Percentiles rank a stretch among this genome's conserved stretches.
phyloP scores from a whole-genome alignment of 2,329 filamentous ascomycete genomes.

The Pseudogymnoascus sp. region DNA sequence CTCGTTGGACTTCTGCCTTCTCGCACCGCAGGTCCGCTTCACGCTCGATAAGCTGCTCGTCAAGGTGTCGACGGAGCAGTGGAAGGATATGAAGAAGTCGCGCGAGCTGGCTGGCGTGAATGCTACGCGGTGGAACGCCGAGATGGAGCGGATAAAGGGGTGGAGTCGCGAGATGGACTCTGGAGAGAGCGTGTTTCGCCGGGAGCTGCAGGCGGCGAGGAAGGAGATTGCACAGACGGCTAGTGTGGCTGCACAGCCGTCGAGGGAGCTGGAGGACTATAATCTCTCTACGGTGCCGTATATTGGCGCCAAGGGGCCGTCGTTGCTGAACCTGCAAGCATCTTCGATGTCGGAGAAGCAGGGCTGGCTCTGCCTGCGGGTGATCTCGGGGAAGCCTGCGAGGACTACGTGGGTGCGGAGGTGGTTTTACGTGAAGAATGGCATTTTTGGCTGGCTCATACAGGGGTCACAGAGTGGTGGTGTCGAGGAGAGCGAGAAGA shows the following conservation, averaged over 20 bases:
- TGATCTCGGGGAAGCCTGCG: slow-evolving; percentile 76
- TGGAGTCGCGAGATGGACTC: slow-evolving; percentile 94
- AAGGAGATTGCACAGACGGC: slow-evolving; percentile 75
- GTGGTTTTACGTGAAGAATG: slow-evolving; percentile 94
- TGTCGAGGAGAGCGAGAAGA: slow-evolving; percentile 92
- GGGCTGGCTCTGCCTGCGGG: slow-evolving; percentile 83
- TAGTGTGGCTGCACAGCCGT: slow-evolving; percentile 63
- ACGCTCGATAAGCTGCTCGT: slow-evolving; percentile 81
- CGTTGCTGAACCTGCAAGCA: slow-evolving; percentile 36
- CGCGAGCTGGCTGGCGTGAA: slow-evolving; percentile 53
- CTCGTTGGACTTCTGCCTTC: slow-evolving; percentile 85
- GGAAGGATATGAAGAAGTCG: slow-evolving; percentile 71
- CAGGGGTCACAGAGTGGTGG: slow-evolving; percentile 71
- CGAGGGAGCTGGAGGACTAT: slow-evolving; percentile 88
- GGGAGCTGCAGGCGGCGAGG: slow-evolving; percentile 69
- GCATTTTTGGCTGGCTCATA: slow-evolving; percentile 90
- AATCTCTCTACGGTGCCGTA: slow-evolving; percentile 83
- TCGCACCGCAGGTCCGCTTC: slow-evolving; percentile 76
- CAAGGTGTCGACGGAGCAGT: slow-evolving; percentile 74
- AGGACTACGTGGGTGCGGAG: slow-evolving; percentile 81
- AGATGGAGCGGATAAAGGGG: slow-evolving; percentile 85
- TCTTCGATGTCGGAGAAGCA: slow-evolving; percentile 70
- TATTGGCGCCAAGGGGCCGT: slow-evolving; percentile 59
- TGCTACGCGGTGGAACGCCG: slow-evolving; percentile 59
- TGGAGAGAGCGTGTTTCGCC: slow-evolving; percentile 72